These are phyloP conservation scores for Alternaria ethzedia DNA, from an alignment of 2,329 filamentous ascomycete genomes.

Conservation along the genomic window DNA sequence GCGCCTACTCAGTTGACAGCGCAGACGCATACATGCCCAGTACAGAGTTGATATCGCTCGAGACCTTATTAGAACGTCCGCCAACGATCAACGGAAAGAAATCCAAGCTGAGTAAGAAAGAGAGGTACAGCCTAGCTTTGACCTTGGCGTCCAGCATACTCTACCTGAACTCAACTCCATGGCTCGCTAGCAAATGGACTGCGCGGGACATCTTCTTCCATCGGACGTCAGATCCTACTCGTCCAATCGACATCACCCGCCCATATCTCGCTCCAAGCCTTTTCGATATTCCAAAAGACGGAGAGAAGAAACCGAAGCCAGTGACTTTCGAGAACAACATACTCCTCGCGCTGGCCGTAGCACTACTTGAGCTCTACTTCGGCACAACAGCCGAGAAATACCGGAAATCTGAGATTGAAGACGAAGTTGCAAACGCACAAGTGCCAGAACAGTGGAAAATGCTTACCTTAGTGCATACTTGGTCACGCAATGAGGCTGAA, in stretches of 20 bases:
- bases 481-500: conserved; percentile 43
- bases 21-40: conserved; percentile 14
- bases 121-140: conserved; percentile 45
- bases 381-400: conserved; percentile 42
- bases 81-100: conserved; percentile 34
- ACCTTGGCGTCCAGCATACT: conserved; percentile 46
- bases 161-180: conserved; percentile 46
- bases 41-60: conserved; percentile 37
- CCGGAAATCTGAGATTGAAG: conserved; percentile 28
- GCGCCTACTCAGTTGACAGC: conserved; percentile 33
- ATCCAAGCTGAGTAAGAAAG: conserved; percentile 42
- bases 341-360: conserved; percentile 43
- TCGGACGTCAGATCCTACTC: conserved; percentile 21
- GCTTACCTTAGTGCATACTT: conserved; percentile 42
- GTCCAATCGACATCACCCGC: conserved; percentile 37
- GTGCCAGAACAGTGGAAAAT: conserved; percentile 30
- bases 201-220: conserved; percentile 45
- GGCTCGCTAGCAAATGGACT: conserved; percentile 45
- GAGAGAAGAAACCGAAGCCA: conserved; percentile 9
- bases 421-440: conserved; percentile 15
- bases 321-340: conserved; percentile 42
- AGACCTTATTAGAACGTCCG: conserved; percentile 37
- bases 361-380: conserved; percentile 47
- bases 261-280: conserved; percentile 38
- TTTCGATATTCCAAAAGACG: conserved; percentile 10